phyloP scores from a whole-genome alignment of 75 land plant species.

The Selaginella tamariscina region DNA sequence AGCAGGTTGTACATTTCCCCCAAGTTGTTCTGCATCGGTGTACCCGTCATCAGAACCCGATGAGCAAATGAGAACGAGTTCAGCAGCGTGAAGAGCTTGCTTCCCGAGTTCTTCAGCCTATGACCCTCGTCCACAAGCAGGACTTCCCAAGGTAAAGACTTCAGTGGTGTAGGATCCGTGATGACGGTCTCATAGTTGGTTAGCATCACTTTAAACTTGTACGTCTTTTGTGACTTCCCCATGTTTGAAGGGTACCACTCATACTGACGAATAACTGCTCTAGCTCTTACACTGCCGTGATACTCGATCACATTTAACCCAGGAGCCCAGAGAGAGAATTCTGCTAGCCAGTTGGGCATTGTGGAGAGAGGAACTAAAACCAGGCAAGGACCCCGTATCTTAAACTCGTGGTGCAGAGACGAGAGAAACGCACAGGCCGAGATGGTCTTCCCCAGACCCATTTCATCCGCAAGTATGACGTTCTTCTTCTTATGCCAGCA shows the following conservation, averaged over 20 bases:
- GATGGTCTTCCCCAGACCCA: slow-evolving; percentile 95
- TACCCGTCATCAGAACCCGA: slow-evolving; percentile 80
- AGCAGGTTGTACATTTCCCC: slow-evolving; percentile 88
- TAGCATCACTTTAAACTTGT: slow-evolving; percentile 80
- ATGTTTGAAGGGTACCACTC: slow-evolving; percentile 77
- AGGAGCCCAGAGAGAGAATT: slow-evolving; percentile 86
- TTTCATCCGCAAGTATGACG: slow-evolving; percentile 96
- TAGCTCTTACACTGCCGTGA: slow-evolving; percentile 87
- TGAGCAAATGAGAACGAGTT: slow-evolving; percentile 75
- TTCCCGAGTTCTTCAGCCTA: slow-evolving; percentile 68
- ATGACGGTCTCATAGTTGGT: slow-evolving; percentile 92
- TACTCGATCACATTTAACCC: slow-evolving; percentile 84
- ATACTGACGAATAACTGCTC: slow-evolving; percentile 72
- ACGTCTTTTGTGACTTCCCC: slow-evolving; percentile 14
- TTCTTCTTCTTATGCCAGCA: slow-evolving; percentile 83
- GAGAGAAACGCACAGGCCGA: slow-evolving; percentile 88
- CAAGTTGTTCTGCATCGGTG: slow-evolving; percentile 83
- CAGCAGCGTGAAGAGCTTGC: slow-evolving; percentile 73
- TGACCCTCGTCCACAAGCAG: slow-evolving; percentile 96
- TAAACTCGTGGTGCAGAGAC: slow-evolving; percentile 65
- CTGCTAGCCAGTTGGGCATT: slow-evolving; percentile 91
- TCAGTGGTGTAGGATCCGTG: slow-evolving; percentile 61
- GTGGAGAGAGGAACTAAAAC: slow-evolving; percentile 90
- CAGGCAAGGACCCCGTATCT: slow-evolving; percentile 60
- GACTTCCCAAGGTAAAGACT: slow-evolving; percentile 87